Evolutionary conservation across 164 flowering plant species (phyloP).

Genomic region (Nymphaea thermarum): DNA sequence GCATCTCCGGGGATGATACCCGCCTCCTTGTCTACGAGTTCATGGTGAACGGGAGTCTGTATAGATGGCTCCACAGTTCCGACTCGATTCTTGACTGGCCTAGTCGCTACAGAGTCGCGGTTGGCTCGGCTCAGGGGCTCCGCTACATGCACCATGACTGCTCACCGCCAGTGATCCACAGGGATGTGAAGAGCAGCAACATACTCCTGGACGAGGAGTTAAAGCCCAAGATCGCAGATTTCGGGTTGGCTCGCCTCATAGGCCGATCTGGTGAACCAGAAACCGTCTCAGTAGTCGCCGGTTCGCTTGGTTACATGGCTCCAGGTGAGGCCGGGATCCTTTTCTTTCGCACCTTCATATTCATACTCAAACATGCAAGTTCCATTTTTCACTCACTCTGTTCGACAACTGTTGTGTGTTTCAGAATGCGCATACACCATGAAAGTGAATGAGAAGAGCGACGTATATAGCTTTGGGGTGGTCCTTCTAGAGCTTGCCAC

Average conservation of each 20-base stretch:
- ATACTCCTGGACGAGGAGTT: slow-evolving; percentile 66
- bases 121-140: slow-evolving; percentile 84
- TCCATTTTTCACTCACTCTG: neutral
- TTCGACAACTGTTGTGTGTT: slow-evolving; percentile 3
- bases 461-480: slow-evolving; percentile 86
- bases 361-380: neutral
- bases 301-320: slow-evolving; percentile 83
- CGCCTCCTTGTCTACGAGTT: slow-evolving; percentile 84
- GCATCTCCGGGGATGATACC: slow-evolving; percentile 51
- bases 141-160: slow-evolving; percentile 85
- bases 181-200: slow-evolving; percentile 85
- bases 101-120: slow-evolving; percentile 46
- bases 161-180: slow-evolving; percentile 59
- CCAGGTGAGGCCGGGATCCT: slow-evolving; percentile 42
- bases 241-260: slow-evolving; percentile 71
- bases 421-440: slow-evolving; percentile 67
- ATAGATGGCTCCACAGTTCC: slow-evolving; percentile 56
- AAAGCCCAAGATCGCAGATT: slow-evolving; percentile 70
- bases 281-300: slow-evolving; percentile 65
- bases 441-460: slow-evolving; percentile 65
- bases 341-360: neutral
- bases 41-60: slow-evolving; percentile 70
- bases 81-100: slow-evolving; percentile 57
- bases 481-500: slow-evolving; percentile 74
- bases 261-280: slow-evolving; percentile 32